Evolutionary conservation across 306 rosid genomes (phyloP).

Genomic region (Comarum palustre): DNA sequence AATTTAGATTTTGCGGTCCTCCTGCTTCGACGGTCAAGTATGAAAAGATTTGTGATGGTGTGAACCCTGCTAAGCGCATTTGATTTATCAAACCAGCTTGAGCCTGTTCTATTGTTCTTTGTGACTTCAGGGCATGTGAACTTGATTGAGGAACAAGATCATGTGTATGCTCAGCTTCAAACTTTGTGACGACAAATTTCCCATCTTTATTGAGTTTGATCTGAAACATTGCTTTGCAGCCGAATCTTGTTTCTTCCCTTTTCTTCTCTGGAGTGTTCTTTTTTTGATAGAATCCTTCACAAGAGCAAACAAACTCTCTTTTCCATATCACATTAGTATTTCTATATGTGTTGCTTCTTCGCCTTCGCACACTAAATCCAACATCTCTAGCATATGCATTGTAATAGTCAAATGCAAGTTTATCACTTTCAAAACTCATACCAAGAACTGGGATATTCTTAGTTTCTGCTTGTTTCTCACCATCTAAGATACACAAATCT

Average conservation of each 20-base stretch:
- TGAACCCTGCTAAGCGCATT: not conserved
- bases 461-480: not conserved
- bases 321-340: not conserved
- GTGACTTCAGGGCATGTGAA: not conserved
- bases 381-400: not conserved
- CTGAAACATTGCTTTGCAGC: not conserved
- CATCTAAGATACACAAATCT: not conserved
- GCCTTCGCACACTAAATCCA: not conserved
- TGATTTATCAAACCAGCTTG: not conserved
- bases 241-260: not conserved
- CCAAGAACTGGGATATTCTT: not conserved
- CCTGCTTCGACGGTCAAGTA: not conserved
- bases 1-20: not conserved
- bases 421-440: not conserved
- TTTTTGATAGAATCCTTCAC: not conserved
- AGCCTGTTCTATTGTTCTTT: not conserved
- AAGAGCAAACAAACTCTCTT: not conserved
- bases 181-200: not conserved
- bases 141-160: not conserved
- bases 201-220: not conserved
- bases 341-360: too few relatives aligned
- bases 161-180: not conserved
- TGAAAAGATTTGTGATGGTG: not conserved
- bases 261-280: not conserved
- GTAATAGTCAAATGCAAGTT: not conserved